phyloP scores from a whole-genome alignment of 2,329 filamentous ascomycete genomes.

The Claviceps sp. region DNA sequence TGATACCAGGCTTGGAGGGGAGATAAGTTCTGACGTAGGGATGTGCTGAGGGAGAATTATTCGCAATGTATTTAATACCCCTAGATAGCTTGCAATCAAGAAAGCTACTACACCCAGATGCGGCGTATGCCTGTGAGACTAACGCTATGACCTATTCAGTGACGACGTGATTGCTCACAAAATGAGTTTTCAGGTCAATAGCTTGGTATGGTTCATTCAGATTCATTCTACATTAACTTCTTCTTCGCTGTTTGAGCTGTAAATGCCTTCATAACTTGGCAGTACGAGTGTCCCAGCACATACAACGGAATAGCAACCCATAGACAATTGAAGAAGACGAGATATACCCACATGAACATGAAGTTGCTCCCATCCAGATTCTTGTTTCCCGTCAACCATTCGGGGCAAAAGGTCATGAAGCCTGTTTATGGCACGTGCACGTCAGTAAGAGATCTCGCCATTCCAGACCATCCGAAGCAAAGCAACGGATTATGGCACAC shows the following conservation, averaged over 20 bases:
- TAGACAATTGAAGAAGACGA: slow-evolving; percentile 55
- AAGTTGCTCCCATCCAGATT: slow-evolving; percentile 54
- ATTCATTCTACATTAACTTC: too few relatives aligned
- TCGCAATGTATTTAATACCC: slow-evolving; percentile 4
- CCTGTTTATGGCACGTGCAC: slow-evolving; percentile 22
- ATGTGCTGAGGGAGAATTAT: neutral
- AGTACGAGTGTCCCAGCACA: too few relatives aligned
- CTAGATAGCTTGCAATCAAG: slow-evolving; percentile 5
- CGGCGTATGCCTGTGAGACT: slow-evolving; percentile 22
- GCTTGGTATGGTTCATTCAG: too few relatives aligned
- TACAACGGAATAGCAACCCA: slow-evolving; percentile 47
- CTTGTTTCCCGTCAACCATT: slow-evolving; percentile 49
- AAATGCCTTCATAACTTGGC: too few relatives aligned
- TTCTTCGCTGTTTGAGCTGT: too few relatives aligned
- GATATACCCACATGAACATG: slow-evolving; percentile 49
- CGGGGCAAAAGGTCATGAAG: slow-evolving; percentile 59
- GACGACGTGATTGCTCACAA: too few relatives aligned
- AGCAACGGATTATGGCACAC: too few relatives aligned
- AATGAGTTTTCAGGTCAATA: too few relatives aligned
- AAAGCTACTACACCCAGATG: neutral
- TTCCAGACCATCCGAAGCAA: too few relatives aligned
- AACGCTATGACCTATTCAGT: too few relatives aligned
- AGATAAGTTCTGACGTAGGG: neutral
- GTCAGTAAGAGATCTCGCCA: neutral
- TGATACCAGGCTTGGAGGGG: neutral